Base-by-base conservation (phyloP, 257 asterid genomes). In the Solanum lycopersicoides region DNA sequence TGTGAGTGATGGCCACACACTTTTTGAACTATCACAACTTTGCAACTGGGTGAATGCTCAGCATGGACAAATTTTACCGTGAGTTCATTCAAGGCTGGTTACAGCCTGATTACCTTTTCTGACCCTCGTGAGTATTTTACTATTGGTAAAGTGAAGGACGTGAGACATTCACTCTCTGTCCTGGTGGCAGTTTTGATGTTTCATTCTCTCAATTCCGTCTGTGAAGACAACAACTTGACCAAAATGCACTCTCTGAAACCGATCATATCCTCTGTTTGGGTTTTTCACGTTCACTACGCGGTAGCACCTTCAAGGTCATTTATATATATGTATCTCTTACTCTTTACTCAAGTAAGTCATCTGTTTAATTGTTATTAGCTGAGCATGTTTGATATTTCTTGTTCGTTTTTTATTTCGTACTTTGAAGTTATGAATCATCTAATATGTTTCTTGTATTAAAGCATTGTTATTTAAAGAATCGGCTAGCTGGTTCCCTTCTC, bases 141-240 rank as follows among this genome's bases (percentile, higher is more conserved):
- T 3, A 88, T 83, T 5, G 98, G 98, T 5, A 96, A 94, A 91
- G 98, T 93, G 74, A 95, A 96, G 93, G 96, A 98, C 7, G 92
- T 92, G 97, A 94, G 96, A 3, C 89, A 94, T 41, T 95, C 98
- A 28, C 97, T 96, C 6, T 94, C 98, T 14, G 99, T 94, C 87
- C 88, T 96, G 88, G 98, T 96, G 59, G 93, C 96, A 6, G 94
- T 95, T 15, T 98, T 95, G 89, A 94, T 96, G 99, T 93, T 95
- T 28, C 95, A 96, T 84, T 94, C 99, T 28, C 91, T 96, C 9
- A 96, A 96, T 84, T 97, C 98, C 25, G 94, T 96, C 73, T 95
- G 98, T 0, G 99, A 96, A 84, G 98, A 94, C 91, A 95, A 93
- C 88, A 96, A 97, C 92, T 89, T 95, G 92, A 80, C 93, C 85